Percentiles rank a stretch among this genome's conserved stretches.
These are phyloP conservation scores for Haplographium delicatum DNA, from an alignment of 495 filamentous ascomycete genomes.

Conservation along the genomic window DNA sequence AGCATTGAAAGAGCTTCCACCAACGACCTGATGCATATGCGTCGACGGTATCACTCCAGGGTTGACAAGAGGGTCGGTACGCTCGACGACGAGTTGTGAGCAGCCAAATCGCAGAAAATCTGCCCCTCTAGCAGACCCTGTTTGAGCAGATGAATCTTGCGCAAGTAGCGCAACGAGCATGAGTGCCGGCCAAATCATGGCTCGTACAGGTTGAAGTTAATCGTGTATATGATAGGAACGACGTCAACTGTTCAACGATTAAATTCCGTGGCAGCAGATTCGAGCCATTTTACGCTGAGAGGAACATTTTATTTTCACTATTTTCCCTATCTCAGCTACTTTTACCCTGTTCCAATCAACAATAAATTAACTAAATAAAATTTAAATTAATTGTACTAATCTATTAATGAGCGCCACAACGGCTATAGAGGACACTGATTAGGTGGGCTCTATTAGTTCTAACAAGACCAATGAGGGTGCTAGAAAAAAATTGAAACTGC, in stretches of 20 bases:
- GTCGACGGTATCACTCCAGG: constrained; percentile 41
- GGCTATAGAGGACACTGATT: no score
- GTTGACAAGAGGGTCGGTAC: constrained; percentile 58
- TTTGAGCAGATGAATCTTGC: constrained; percentile 27
- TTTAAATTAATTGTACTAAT: no score
- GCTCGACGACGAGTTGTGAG: constrained; percentile 35
- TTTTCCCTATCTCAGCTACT: background rate
- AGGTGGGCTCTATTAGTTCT: no score
- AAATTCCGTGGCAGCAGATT: background rate
- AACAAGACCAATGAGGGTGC: no score
- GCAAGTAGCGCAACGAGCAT: constrained; percentile 28
- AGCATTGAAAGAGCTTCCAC: constrained; percentile 55
- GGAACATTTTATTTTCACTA: background rate
- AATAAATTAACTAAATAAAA: background rate
- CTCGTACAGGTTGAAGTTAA: background rate
- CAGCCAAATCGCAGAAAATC: constrained; percentile 36
- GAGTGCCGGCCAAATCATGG: constrained; percentile 24
- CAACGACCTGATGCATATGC: constrained; percentile 61
- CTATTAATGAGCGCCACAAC: no score
- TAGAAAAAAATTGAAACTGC: background rate
- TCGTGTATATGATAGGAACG: background rate
- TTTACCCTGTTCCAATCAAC: background rate
- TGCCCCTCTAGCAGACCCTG: constrained; percentile 9
- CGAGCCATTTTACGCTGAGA: background rate
- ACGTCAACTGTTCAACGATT: background rate